These are phyloP conservation scores for Crithidia expoeki DNA, from an alignment of 208 protist species.

Conservation along the genomic window DNA sequence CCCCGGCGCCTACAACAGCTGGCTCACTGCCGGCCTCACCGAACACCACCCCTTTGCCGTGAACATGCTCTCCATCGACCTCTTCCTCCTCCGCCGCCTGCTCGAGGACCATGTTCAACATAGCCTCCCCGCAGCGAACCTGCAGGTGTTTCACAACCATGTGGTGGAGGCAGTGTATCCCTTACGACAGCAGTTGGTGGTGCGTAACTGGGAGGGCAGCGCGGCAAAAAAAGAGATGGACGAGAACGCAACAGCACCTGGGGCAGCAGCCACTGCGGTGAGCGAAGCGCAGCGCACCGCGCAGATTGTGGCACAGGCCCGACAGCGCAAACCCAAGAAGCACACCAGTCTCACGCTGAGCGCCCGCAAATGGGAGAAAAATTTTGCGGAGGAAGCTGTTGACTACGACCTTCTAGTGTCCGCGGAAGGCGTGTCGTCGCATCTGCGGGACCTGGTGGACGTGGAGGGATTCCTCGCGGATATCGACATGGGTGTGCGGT, in stretches of 20 bases:
- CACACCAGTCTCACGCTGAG: slow-evolving; percentile 83
- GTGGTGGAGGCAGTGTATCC: slow-evolving; percentile 83
- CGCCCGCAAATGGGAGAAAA: slow-evolving; percentile 69
- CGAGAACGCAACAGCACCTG: neutral
- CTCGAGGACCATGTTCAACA: slow-evolving; percentile 62
- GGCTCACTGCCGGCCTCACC: slow-evolving; percentile 72
- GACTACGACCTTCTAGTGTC: slow-evolving; percentile 87
- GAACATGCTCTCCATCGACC: slow-evolving; percentile 82
- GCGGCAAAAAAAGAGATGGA: slow-evolving; percentile 18
- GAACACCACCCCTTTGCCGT: slow-evolving; percentile 87
- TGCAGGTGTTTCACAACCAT: slow-evolving; percentile 82
- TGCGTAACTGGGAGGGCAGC: slow-evolving; percentile 60
- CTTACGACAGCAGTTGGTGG: slow-evolving; percentile 72
- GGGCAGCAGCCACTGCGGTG: neutral
- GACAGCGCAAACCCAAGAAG: slow-evolving; percentile 15
- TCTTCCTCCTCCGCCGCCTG: slow-evolving; percentile 58
- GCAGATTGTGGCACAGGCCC: slow-evolving; percentile 12
- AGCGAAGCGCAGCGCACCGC: slow-evolving; percentile 18
- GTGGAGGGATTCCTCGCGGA: slow-evolving; percentile 86
- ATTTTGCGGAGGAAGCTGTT: slow-evolving; percentile 70
- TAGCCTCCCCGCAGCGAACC: slow-evolving; percentile 53
- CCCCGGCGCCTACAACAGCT: slow-evolving; percentile 85
- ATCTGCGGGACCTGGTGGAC: slow-evolving; percentile 79
- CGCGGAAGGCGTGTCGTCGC: slow-evolving; percentile 83
- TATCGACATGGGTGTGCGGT: slow-evolving; percentile 72